These are phyloP conservation scores for Erigeron philadelphicus DNA, from an alignment of 140 eudicot genomes.

Conservation along the genomic window DNA sequence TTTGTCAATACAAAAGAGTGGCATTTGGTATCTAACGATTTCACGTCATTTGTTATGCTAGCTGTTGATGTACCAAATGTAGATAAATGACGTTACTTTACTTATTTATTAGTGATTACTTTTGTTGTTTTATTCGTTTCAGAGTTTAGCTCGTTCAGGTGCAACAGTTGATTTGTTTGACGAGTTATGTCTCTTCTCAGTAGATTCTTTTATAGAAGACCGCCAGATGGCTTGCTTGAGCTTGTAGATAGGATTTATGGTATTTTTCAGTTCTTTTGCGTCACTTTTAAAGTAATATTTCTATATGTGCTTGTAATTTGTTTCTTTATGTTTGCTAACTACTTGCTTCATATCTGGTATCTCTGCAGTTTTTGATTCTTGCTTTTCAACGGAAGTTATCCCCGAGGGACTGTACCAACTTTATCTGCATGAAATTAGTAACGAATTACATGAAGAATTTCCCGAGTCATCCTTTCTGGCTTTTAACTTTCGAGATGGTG, in stretches of 20 bases:
- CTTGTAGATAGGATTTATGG: constrained; percentile 92
- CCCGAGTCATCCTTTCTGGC: constrained; percentile 80
- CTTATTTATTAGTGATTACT: constrained; percentile 12
- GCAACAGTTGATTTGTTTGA: constrained; percentile 20
- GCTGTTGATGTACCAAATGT: not conserved
- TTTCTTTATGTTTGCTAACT: not conserved
- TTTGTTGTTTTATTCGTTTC: constrained; percentile 19
- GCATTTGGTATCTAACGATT: not conserved
- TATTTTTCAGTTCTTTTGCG: constrained; percentile 29
- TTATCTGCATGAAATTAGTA: constrained; percentile 77
- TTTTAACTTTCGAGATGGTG: constrained; percentile 82
- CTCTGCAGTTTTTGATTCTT: constrained; percentile 88
- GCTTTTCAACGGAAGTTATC: constrained; percentile 90
- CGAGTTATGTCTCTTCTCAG: constrained; percentile 70
- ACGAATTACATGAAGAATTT: constrained; percentile 78
- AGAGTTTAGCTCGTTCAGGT: constrained; percentile 23
- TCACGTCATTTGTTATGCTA: not conserved
- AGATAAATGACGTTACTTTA: not conserved
- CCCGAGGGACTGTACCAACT: constrained; percentile 80
- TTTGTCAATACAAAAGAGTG: too few species aligned
- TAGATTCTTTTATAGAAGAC: constrained; percentile 86
- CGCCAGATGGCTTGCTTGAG: constrained; percentile 98
- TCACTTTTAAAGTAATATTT: not conserved
- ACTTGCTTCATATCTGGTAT: constrained; percentile 20
- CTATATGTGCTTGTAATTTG: not conserved